Percentiles rank a stretch among this genome's conserved stretches.
These are phyloP conservation scores for Aquilaria sinensis DNA, from an alignment of 345 rosid genomes.

Conservation along the genomic window DNA sequence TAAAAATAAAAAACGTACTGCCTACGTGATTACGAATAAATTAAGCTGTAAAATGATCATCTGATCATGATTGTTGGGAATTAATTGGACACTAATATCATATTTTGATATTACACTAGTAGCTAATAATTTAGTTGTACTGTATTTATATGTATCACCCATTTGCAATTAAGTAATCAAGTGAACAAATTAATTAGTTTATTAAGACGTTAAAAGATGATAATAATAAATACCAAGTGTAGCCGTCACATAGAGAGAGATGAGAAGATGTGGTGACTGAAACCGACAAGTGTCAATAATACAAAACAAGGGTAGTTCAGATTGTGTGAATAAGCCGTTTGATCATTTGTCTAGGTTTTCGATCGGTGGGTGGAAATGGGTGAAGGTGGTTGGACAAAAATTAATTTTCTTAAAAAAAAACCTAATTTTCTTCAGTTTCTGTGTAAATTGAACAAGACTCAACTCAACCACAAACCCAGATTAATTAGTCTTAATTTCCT, in stretches of 20 bases:
- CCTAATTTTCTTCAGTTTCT: slow-evolving; percentile 10
- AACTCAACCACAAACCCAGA: slow-evolving; percentile 32
- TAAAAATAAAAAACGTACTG: no score
- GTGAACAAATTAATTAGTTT: neutral
- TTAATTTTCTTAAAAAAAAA: neutral
- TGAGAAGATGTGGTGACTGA: slow-evolving; percentile 8
- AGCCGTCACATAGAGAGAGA: neutral
- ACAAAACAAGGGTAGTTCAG: slow-evolving; percentile 4
- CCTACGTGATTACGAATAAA: no score
- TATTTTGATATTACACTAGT: neutral
- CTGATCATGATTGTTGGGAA: no score
- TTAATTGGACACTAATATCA: no score
- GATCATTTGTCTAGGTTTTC: slow-evolving; percentile 31
- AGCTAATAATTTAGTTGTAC: neutral
- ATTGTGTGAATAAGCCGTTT: slow-evolving; percentile 17
- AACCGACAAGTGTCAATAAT: slow-evolving; percentile 11
- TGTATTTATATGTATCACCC: slow-evolving; percentile 2
- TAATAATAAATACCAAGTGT: neutral
- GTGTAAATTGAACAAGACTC: slow-evolving; percentile 38
- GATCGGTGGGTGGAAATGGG: slow-evolving; percentile 82
- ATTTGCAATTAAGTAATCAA: neutral
- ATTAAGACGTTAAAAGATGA: neutral
- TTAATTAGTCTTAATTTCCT: slow-evolving; percentile 7
- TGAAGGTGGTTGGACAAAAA: slow-evolving; percentile 85
- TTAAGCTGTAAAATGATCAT: no score